A percentile compares a stretch with the other conserved stretches of the same genome.
Conservation (phyloP, 208 protist species). For the Leishmania arabica region DNA sequence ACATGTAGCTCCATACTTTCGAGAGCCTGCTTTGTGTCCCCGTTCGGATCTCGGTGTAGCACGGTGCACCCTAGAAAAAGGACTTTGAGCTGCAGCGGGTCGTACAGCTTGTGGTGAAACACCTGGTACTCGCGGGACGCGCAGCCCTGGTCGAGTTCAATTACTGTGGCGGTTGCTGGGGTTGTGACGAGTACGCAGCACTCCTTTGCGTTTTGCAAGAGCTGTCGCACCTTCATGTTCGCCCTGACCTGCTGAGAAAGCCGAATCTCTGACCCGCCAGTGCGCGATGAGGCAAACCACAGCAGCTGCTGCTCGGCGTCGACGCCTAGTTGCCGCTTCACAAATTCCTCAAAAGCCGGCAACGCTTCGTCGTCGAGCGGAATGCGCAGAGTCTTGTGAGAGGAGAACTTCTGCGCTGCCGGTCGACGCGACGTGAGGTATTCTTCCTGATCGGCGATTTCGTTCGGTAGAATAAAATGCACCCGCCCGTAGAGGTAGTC, state of each 20-base stretch:
- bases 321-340: conserved; percentile 42
- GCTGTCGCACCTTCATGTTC: conserved; percentile 60
- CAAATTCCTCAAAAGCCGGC: conserved; percentile 58
- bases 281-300: conserved; percentile 57
- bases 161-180: conserved; percentile 34
- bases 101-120: conserved; percentile 88
- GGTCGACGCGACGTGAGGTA: conserved; percentile 54
- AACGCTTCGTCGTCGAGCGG: conserved; percentile 65
- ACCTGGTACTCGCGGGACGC: conserved; percentile 56
- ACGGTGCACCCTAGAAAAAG: conserved; percentile 76
- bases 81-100: conserved; percentile 76
- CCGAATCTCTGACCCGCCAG: conserved; percentile 21
- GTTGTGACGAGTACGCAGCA: conserved; percentile 78
- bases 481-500: conserved; percentile 84
- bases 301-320: conserved; percentile 45
- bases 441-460: conserved; percentile 67
- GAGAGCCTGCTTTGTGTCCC: conserved; percentile 30
- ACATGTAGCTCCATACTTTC: conserved; percentile 59
- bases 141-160: conserved; percentile 37
- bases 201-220: conserved; percentile 59
- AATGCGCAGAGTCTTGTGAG: conserved; percentile 58
- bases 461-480: conserved; percentile 64
- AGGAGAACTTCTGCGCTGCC: conserved; percentile 53
- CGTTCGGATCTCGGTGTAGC: conserved; percentile 40
- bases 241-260: conserved; percentile 54